phyloP scores from a whole-genome alignment of 306 rosid genomes.

The Fragaria nilgerrensis region DNA sequence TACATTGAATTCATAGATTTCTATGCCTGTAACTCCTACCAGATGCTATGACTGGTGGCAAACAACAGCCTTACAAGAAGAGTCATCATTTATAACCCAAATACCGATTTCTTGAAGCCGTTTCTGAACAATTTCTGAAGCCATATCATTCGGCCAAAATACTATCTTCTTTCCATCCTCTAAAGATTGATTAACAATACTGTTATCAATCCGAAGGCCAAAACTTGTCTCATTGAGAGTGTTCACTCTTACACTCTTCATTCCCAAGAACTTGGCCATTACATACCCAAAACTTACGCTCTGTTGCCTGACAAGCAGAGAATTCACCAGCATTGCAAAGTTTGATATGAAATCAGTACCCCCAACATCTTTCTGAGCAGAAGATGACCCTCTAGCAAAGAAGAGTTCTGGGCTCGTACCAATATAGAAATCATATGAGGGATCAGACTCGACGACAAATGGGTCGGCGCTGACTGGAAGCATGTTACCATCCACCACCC shows the following conservation, averaged over 20 bases:
- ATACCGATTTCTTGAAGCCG: conserved; percentile 55
- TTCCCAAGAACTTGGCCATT: conserved; percentile 35
- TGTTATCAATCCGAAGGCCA: conserved; percentile 37
- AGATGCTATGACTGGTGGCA: conserved; percentile 65
- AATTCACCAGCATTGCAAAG: conserved; percentile 35
- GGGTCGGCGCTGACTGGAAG: conserved; percentile 44
- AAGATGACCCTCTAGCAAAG: conserved; percentile 46
- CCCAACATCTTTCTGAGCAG: conserved; percentile 51
- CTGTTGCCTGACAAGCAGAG: conserved; percentile 37
- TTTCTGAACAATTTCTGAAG: conserved; percentile 43
- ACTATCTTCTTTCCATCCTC: conserved; percentile 51
- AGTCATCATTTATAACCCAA: conserved; percentile 66
- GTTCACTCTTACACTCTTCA: conserved; percentile 17
- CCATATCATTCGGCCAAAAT: conserved; percentile 56
- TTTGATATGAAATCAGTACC: conserved; percentile 32
- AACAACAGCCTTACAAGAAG: conserved; percentile 77
- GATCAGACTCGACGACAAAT: conserved; percentile 33
- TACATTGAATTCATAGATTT: neutral
- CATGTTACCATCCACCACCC: conserved; percentile 66
- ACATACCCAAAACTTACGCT: conserved; percentile 42
- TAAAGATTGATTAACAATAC: conserved; percentile 31
- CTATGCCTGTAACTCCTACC: neutral
- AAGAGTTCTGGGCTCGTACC: conserved; percentile 57
- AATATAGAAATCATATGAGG: conserved; percentile 36
- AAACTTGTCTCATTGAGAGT: conserved; percentile 34